These are phyloP conservation scores for Boechera divaricarpa DNA, from an alignment of 345 rosid species.

Conservation along the genomic window DNA sequence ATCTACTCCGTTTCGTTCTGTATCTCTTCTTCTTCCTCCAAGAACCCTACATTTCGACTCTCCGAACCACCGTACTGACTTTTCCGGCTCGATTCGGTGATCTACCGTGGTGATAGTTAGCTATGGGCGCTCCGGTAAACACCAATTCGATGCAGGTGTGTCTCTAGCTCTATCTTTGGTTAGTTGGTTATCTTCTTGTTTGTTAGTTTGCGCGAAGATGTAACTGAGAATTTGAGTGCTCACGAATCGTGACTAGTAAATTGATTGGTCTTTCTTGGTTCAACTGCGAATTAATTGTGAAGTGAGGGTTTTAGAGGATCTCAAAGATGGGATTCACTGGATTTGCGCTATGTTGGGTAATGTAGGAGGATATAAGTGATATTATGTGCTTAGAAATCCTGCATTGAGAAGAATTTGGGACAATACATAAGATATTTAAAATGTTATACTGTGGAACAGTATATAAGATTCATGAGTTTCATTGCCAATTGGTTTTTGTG, in stretches of 20 bases:
- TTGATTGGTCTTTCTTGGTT: constrained; percentile 7
- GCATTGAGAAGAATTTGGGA: background rate
- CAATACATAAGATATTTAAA: background rate
- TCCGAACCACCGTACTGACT: constrained; percentile 31
- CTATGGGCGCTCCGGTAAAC: constrained; percentile 72
- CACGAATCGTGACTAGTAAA: constrained; percentile 5
- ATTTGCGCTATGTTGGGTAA: constrained; percentile 17
- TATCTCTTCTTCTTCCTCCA: constrained; percentile 34
- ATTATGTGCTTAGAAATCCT: background rate
- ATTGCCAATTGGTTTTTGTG: background rate
- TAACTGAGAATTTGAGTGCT: constrained; percentile 18
- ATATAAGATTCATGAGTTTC: background rate
- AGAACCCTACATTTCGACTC: constrained; percentile 58
- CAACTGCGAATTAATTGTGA: background rate
- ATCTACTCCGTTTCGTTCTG: constrained; percentile 29
- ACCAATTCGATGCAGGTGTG: constrained; percentile 86
- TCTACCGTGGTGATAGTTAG: constrained; percentile 39
- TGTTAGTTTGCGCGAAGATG: constrained; percentile 37
- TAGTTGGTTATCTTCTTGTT: constrained; percentile 4
- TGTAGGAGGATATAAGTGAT: background rate
- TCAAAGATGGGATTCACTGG: background rate
- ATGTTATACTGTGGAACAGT: background rate
- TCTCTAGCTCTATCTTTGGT: constrained; percentile 17
- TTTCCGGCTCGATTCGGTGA: constrained; percentile 27
- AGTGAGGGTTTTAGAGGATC: background rate